Evolutionary conservation across 2,329 filamentous ascomycete genomes (phyloP), one percentile per base, ranked within the genome.

Genomic region (Alternaria brassicicola): DNA sequence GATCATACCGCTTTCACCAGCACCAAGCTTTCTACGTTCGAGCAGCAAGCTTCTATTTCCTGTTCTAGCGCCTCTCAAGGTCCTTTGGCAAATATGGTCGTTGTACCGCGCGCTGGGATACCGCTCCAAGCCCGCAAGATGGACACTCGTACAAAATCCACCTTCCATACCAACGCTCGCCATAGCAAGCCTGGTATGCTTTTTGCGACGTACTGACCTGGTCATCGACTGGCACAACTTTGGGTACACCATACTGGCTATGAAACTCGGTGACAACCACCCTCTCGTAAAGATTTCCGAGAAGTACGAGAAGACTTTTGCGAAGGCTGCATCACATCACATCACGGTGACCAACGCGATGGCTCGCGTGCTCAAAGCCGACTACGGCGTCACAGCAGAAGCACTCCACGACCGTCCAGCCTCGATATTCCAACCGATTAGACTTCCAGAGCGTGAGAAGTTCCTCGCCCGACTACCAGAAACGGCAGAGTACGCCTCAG

Each of bases 171-270:
- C 95, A 0, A 96, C 93, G 0, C 85, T 99, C 21, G 86, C 89
- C 50, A 82, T 97, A 35, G 90, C 92, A 15, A 83, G 88, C 21
- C 61, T 93, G 3, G 83, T 92, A 46, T 91, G 91, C 69, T 85
- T 88, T 66, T 76, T 96, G 49, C 89, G 95, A 48, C 89, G 91
- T 67, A 96, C 91, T 36, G 86, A 86, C 55, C 84, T 99, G 4
- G 84, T 98, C 60, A 90, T 98, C 54, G 95, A 99, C 81, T 99
- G 95, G 95, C 95, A 99, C 81, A 99, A 99, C 78, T 98, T 97
- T 78, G 95, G 94, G 67, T 97, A 94, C 83, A 94, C 92, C 8
- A 96, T 99, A 68, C 86, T 99, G 3, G 90, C 85, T 2, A 77
- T 89, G 47, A 89, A 88, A 61, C 80, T 90, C 1, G 86, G 87